phyloP scores from a whole-genome alignment of 768 basidiomycete species.

The Royoungia palumana region DNA sequence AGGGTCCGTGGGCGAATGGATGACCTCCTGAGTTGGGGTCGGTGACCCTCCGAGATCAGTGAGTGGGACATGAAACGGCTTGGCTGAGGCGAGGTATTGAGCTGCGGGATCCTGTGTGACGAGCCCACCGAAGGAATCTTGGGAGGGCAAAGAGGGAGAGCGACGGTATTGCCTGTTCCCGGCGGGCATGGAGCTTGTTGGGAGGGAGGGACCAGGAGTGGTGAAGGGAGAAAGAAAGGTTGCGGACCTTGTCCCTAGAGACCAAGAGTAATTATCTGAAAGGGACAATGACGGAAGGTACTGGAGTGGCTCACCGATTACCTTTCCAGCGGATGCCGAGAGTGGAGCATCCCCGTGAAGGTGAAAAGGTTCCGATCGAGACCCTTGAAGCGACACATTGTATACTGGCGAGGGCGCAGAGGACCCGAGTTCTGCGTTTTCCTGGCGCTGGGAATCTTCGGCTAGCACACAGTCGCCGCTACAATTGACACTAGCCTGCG shows the following conservation, averaged over 20 bases:
- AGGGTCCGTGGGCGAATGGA: conserved; percentile 38
- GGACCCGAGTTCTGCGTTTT: conserved; percentile 13
- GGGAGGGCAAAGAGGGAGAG: conserved; percentile 42
- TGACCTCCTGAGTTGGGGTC: conserved; percentile 26
- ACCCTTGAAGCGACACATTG: conserved; percentile 22
- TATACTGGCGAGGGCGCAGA: conserved; percentile 24
- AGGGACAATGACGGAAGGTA: conserved; percentile 17
- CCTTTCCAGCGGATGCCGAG: conserved; percentile 30
- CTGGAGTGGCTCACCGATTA: conserved; percentile 30
- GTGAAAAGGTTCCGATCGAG: conserved; percentile 26
- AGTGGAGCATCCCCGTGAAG: conserved; percentile 21
- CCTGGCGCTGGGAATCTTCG: conserved; percentile 41
- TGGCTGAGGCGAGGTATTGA: conserved; percentile 42
- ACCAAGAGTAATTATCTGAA: conserved; percentile 27
- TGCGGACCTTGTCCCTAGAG: conserved; percentile 30
- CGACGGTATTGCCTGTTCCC: conserved; percentile 24
- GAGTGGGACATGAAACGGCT: conserved; percentile 55
- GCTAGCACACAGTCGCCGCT: conserved; percentile 24
- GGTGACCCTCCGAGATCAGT: conserved; percentile 53
- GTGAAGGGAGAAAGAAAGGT: conserved; percentile 34
- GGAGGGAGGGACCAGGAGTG: conserved; percentile 9
- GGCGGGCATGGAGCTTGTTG: conserved; percentile 23
- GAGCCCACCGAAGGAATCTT: conserved; percentile 62
- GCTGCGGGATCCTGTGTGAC: conserved; percentile 47
- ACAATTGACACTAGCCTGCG: neutral